Evolutionary conservation across 805 yeast genomes (phyloP), one percentile per base, ranked within the genome.

Genomic region (Komagataella ulmi): DNA sequence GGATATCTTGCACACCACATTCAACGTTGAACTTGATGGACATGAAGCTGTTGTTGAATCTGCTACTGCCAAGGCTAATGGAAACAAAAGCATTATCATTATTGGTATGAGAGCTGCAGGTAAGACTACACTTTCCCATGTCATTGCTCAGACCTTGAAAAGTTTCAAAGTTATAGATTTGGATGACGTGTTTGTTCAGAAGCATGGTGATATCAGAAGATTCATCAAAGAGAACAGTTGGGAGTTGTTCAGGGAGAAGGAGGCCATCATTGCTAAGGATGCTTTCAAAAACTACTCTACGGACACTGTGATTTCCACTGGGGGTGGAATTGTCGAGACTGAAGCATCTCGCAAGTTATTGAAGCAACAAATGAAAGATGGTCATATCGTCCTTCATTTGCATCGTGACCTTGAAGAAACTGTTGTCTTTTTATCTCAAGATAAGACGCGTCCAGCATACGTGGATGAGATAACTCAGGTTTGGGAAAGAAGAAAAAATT

Each of bases 31-130:
- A 8, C 66, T 93, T 44, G 85, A 81, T 59, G 99, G 99, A 23
- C 73, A 73, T 58, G 95, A 86, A 61, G 56, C 53, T 54, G 54
- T 53, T 49, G n/a, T 57, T 17, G 53, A 56, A 12, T 47, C 36
- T 12, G 54, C 56, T n/a, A 49, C 52, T 14, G 53, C 52, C 24
- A 54, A 55, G 19, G 60, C 61, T 24, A 76, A 75, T 55, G 76
- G 72, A 45, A 65, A 71, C 49, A 75, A 74, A 56, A 79, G 87
- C 60, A 79, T 90, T 52, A 76, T 89, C 49, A 77, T 91, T 45
- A 85, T 93, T 63, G 99, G 99, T 46, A 93, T 93, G 99, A 79
- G 99, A 65, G 99, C 97, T 17, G 96, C 97, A 19, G 99, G 99
- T 18, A 93, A 93, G 67, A 79, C 95, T 3, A 84, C 96, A 1